Evolutionary conservation across 176 grass and related monocot species (phyloP).

Genomic region (Miscanthus lutarioriparius): DNA sequence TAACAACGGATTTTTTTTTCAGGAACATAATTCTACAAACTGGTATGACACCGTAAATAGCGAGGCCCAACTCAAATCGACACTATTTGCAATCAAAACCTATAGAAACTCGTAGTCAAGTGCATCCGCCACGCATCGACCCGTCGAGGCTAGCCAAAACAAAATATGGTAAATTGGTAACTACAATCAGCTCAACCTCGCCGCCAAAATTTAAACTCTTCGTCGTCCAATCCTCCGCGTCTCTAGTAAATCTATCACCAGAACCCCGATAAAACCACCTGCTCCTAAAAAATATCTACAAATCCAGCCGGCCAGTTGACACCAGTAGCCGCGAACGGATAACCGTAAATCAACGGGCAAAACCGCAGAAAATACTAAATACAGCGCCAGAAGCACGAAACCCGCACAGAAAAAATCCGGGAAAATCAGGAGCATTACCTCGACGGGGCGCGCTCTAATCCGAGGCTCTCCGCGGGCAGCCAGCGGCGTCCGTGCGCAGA

Average conservation of each 20-base stretch:
- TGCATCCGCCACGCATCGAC: not conserved
- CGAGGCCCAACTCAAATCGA: not conserved
- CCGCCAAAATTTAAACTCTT: slow-evolving; percentile 9
- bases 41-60: not conserved
- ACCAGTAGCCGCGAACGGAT: not conserved
- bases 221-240: not conserved
- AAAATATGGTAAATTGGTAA: not conserved
- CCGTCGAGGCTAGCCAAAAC: not conserved
- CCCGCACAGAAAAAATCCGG: not conserved
- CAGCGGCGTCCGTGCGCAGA: not conserved
- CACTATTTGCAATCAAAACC: not conserved
- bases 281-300: not conserved
- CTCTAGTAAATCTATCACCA: not conserved
- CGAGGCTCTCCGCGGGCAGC: slow-evolving; percentile 2
- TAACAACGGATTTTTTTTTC: not conserved
- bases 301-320: not conserved
- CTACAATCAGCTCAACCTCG: not conserved
- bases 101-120: not conserved
- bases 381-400: not conserved
- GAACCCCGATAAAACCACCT: not conserved
- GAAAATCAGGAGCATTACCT: slow-evolving; percentile 37
- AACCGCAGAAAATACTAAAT: not conserved
- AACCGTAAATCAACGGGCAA: not conserved
- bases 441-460: not conserved
- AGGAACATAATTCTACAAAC: not conserved